A percentile compares a stretch with the other conserved stretches of the same genome.
phyloP scores from a whole-genome alignment of 2,329 filamentous ascomycete genomes.

The Elsinoe necatrix region DNA sequence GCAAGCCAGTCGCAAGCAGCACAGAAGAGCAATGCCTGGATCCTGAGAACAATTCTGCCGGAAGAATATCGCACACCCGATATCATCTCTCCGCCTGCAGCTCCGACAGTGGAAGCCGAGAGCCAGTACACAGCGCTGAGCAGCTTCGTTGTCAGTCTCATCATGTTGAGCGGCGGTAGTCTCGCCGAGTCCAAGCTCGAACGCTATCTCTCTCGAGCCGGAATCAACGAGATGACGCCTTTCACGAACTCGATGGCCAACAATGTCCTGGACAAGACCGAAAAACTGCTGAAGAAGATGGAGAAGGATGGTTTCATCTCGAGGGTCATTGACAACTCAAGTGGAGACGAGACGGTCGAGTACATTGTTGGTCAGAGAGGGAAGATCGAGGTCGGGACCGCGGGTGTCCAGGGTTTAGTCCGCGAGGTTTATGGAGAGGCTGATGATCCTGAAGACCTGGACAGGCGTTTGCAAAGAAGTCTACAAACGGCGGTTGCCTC shows the following conservation, averaged over 20 bases:
- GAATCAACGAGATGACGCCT: slow-evolving; percentile 66
- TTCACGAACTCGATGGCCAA: slow-evolving; percentile 30
- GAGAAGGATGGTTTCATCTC: slow-evolving; percentile 76
- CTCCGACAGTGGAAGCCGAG: slow-evolving; percentile 59
- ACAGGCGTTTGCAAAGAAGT: slow-evolving; percentile 28
- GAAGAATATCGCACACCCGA: slow-evolving; percentile 52
- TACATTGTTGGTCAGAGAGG: slow-evolving; percentile 81
- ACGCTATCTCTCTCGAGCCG: slow-evolving; percentile 64
- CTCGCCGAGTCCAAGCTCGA: slow-evolving; percentile 72
- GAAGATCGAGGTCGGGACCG: slow-evolving; percentile 73
- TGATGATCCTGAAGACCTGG: slow-evolving; percentile 27
- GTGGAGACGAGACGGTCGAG: slow-evolving; percentile 67
- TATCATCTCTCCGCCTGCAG: slow-evolving; percentile 60
- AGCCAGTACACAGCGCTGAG: slow-evolving; percentile 75
- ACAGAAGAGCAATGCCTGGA: slow-evolving; percentile 44
- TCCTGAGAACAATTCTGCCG: slow-evolving; percentile 67
- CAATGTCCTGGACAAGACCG: slow-evolving; percentile 53
- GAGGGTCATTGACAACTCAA: slow-evolving; percentile 57
- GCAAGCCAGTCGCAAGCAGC: slow-evolving; percentile 28
- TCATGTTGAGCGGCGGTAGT: slow-evolving; percentile 61
- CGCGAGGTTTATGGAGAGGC: slow-evolving; percentile 44
- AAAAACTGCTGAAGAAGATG: slow-evolving; percentile 65
- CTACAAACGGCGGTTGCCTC: slow-evolving; percentile 23
- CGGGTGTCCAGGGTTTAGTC: slow-evolving; percentile 64
- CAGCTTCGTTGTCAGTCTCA: slow-evolving; percentile 68